phyloP scores from a whole-genome alignment of 352 stramenopile genomes.

The Pythium aphanidermatum region DNA sequence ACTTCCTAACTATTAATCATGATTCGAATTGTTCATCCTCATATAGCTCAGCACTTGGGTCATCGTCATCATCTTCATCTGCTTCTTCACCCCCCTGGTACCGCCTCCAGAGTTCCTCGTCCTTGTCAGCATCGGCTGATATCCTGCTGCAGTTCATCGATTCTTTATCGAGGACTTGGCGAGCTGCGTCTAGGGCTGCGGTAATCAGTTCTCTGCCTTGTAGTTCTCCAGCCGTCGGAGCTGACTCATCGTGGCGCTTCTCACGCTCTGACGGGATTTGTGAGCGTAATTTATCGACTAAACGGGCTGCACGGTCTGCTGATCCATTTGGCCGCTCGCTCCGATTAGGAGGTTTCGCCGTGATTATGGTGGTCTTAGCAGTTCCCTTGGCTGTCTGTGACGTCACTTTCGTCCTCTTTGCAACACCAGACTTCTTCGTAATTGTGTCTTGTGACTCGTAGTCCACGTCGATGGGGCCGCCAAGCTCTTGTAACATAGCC shows the following conservation, averaged over 20 bases:
- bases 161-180: not conserved
- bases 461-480: conserved; percentile 43
- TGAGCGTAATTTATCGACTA: conserved; percentile 50
- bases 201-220: conserved; percentile 6
- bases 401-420: too few species aligned
- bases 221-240: not conserved
- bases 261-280: conserved; percentile 35
- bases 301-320: conserved; percentile 18
- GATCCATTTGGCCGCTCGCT: conserved; percentile 1
- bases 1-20: conserved; percentile 5
- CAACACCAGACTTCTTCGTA: not conserved
- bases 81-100: conserved; percentile 7
- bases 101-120: conserved; percentile 21
- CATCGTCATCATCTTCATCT: conserved; percentile 5
- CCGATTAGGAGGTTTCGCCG: too few species aligned
- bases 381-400: too few species aligned
- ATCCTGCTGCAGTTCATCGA: not conserved
- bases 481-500: conserved; percentile 66
- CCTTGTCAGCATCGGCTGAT: conserved; percentile 16
- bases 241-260: conserved; percentile 1
- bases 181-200: conserved; percentile 13
- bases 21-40: conserved; percentile 24
- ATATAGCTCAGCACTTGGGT: conserved; percentile 16
- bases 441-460: conserved; percentile 21
- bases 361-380: too few species aligned